Base-by-base conservation (phyloP, 2,329 filamentous ascomycete genomes). In the Parastagonospora nodorum region DNA sequence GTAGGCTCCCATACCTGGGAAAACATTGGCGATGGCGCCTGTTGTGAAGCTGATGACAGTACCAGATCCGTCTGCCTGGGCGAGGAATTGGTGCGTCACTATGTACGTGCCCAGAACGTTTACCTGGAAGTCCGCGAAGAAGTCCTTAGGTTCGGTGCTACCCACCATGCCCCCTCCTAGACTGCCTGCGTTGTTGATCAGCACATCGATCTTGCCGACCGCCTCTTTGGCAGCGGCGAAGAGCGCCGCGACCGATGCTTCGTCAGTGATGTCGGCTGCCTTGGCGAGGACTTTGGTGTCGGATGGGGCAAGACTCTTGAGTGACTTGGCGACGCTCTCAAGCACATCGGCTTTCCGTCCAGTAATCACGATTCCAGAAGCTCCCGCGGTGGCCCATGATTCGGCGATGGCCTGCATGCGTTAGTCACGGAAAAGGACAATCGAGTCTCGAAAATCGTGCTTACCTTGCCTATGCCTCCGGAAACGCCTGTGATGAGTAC, bases 361-460 rank as follows among this genome's bases (percentile, higher is more conserved):
- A 1, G 54, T 53, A 30, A 69, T 52, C 12, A 66, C 57, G 28
- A 68, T 61, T 14, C 51, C 58, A 38, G 55, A 53, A 8, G 64
- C 66, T 12, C 58, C 63, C 1, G 64, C 64, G n/a, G 48, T 51
- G 16, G 64, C 61, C 60, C 63, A 67, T 8, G 63, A 55, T 32
- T 53, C 45, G 6, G 63, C 65, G 30, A 64, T 57, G 14, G 48
- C 66, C 63, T 66, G 41, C 12, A 41, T 14, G 27, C 8, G 12
- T 41, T 29, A 14, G 38, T 46, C 15, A 35, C 32, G 32, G n/a
- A 15, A 12, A 15, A n/a, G 5, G 15, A 35, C n/a, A 35, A 35
- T 12, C 32, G 32, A 35, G 15, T 35, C 5, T 24, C 19, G 12
- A 2, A 35, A 15, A 35, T 35, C 12, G 15, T 35, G 32, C 32